Evolutionary conservation across 495 filamentous ascomycete species (phyloP).

Genomic region (Xylaria scruposa): DNA sequence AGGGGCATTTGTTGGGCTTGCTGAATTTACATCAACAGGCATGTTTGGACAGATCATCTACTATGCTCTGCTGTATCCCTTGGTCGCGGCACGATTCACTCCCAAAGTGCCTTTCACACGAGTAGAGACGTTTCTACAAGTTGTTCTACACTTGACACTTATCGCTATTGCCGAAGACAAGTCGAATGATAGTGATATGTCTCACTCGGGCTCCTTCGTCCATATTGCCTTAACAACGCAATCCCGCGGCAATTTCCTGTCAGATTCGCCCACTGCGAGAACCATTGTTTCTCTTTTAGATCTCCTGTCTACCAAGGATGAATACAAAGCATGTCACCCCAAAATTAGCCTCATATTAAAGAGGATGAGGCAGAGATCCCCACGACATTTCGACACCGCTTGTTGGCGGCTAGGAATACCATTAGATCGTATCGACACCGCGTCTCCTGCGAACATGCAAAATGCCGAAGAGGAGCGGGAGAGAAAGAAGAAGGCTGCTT

Average conservation of each 20-base stretch:
- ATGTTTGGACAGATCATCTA: slow-evolving; percentile 92
- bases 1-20: slow-evolving; percentile 76
- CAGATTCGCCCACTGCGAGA: slow-evolving; percentile 53
- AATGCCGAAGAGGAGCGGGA: slow-evolving; percentile 75
- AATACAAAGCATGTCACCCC: slow-evolving; percentile 79
- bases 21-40: slow-evolving; percentile 77
- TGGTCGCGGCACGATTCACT: slow-evolving; percentile 67
- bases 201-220: slow-evolving; percentile 66
- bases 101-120: slow-evolving; percentile 78
- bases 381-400: slow-evolving; percentile 69
- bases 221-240: slow-evolving; percentile 68
- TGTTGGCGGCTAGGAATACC: slow-evolving; percentile 56
- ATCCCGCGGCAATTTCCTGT: slow-evolving; percentile 61
- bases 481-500: slow-evolving; percentile 84
- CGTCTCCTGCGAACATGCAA: slow-evolving; percentile 58
- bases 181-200: slow-evolving; percentile 59
- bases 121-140: slow-evolving; percentile 89
- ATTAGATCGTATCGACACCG: slow-evolving; percentile 59
- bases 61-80: slow-evolving; percentile 80
- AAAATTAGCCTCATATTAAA: slow-evolving; percentile 88
- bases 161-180: slow-evolving; percentile 84
- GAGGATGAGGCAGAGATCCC: slow-evolving; percentile 82
- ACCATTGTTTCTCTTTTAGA: slow-evolving; percentile 81
- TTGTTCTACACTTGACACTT: slow-evolving; percentile 84
- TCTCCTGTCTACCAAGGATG: slow-evolving; percentile 72